phyloP scores from a whole-genome alignment of 139 green algal species.

The Helicosporidium sp. region DNA sequence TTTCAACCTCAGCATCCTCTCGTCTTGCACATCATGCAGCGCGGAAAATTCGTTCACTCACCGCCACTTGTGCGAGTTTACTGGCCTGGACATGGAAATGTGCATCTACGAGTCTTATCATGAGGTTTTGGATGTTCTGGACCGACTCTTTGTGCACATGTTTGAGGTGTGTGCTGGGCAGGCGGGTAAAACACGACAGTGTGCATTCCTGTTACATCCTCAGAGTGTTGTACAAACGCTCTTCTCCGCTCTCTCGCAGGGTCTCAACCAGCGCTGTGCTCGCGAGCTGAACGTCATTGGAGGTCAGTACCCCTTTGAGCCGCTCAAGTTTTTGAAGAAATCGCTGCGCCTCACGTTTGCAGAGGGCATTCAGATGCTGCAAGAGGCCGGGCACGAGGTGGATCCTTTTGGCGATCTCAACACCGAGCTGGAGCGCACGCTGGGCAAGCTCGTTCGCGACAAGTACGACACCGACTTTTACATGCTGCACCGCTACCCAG shows the following conservation, averaged over 20 bases:
- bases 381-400: slow-evolving; percentile 42
- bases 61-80: slow-evolving; percentile 97
- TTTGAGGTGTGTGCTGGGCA: slow-evolving; percentile 49
- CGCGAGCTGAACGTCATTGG: slow-evolving; percentile 55
- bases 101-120: slow-evolving; percentile 88
- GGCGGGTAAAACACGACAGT: background rate
- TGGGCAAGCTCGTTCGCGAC: slow-evolving; percentile 78
- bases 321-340: slow-evolving; percentile 56
- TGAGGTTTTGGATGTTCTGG: slow-evolving; percentile 84
- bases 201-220: background rate
- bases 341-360: slow-evolving; percentile 64
- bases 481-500: slow-evolving; percentile 69
- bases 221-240: too few relatives aligned
- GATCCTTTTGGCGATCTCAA: slow-evolving; percentile 78
- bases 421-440: slow-evolving; percentile 71
- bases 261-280: slow-evolving; percentile 11
- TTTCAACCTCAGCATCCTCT: too few relatives aligned
- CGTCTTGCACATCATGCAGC: slow-evolving; percentile 20
- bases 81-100: slow-evolving; percentile 97
- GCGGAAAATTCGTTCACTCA: slow-evolving; percentile 91
- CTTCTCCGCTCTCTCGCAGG: slow-evolving; percentile 5
- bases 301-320: slow-evolving; percentile 77
- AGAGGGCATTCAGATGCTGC: slow-evolving; percentile 83
- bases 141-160: slow-evolving; percentile 76
- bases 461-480: slow-evolving; percentile 97